Percentiles rank a stretch among this genome's conserved stretches.
Evolutionary conservation across 257 asterid species (phyloP).

Genomic region (Penstemon barbatus): DNA sequence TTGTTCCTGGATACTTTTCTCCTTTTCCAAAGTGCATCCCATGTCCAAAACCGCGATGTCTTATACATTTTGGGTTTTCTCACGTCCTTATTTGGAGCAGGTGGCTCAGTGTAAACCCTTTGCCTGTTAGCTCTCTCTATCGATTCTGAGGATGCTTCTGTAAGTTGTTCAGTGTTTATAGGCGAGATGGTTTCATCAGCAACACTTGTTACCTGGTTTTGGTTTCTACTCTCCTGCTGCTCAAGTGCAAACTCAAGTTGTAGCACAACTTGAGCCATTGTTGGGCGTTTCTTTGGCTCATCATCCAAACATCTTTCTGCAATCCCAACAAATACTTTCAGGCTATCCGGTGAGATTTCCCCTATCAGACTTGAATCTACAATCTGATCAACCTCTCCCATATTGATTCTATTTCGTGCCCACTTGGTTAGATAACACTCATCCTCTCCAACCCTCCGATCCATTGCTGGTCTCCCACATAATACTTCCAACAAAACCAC

Average conservation of each 20-base stretch:
- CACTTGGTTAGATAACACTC: constrained; percentile 37
- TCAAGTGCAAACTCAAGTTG: no score
- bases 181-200: no score
- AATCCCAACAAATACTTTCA: no score
- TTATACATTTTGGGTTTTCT: constrained; percentile 23
- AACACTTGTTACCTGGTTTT: constrained; percentile 10
- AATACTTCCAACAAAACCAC: constrained; percentile 51
- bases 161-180: no score
- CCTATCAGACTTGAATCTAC: no score
- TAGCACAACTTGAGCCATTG: no score
- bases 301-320: no score
- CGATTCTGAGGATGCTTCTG: neutral
- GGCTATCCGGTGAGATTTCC: no score
- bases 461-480: constrained; percentile 51
- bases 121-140: constrained; percentile 2
- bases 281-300: no score
- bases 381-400: no score
- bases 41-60: constrained; percentile 25
- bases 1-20: constrained; percentile 23
- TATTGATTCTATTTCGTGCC: no score
- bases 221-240: constrained; percentile 34
- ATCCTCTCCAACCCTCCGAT: constrained; percentile 34
- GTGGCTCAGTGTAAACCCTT: constrained; percentile 5
- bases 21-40: constrained; percentile 36
- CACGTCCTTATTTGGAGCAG: constrained; percentile 16